Percentiles rank a stretch among this genome's conserved stretches.
Conservation (phyloP, 1,139 yeast genomes). For the Pichia inconspicua region DNA sequence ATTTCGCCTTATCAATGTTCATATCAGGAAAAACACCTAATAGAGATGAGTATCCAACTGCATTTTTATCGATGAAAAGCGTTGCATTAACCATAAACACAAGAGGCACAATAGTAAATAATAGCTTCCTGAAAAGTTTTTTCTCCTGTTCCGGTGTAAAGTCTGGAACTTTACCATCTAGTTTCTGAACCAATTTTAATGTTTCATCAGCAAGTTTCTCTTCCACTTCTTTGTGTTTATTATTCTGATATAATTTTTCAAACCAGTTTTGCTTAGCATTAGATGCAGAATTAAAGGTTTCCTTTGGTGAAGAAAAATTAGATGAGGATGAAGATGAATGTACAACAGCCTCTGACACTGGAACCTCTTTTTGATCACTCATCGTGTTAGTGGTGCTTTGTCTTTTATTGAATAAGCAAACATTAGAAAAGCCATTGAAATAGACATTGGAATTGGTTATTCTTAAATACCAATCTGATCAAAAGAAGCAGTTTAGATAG, state of each 20-base stretch:
- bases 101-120: constrained; percentile 19
- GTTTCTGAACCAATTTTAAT: constrained; percentile 25
- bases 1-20: constrained; percentile 28
- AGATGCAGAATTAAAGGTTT: no score
- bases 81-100: constrained; percentile 29
- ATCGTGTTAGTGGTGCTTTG: no score
- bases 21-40: constrained; percentile 39
- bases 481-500: no score
- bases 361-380: no score
- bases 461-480: no score
- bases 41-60: constrained; percentile 37
- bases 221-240: constrained; percentile 1
- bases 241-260: background rate
- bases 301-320: no score
- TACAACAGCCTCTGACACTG: no score
- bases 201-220: constrained; percentile 29
- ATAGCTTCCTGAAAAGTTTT: constrained; percentile 24
- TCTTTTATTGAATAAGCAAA: no score
- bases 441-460: no score
- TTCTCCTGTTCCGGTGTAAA: constrained; percentile 27
- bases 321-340: no score
- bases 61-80: constrained; percentile 37
- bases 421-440: no score
- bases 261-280: background rate
- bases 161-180: constrained; percentile 25